phyloP scores from a whole-genome alignment of 1,139 yeast genomes.

The Blastobotrys ciferrii region DNA sequence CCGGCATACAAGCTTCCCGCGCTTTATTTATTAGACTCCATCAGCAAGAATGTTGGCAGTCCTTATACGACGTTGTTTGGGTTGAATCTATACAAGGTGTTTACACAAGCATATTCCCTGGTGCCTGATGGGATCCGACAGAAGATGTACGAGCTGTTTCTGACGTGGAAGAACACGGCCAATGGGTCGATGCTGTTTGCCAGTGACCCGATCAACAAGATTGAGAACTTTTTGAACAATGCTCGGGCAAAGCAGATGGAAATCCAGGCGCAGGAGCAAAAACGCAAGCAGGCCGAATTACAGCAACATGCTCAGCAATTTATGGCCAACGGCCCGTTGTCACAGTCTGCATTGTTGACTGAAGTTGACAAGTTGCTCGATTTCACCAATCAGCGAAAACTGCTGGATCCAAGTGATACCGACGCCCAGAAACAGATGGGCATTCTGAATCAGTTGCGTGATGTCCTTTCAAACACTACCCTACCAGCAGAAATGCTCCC shows the following conservation, averaged over 20 bases:
- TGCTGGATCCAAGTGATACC: slow-evolving; percentile 39
- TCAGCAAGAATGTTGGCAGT: slow-evolving; percentile 84
- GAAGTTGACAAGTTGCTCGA: slow-evolving; percentile 44
- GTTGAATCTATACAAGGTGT: slow-evolving; percentile 61
- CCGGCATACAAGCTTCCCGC: slow-evolving; percentile 85
- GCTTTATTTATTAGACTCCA: slow-evolving; percentile 84
- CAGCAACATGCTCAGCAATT: slow-evolving; percentile 20
- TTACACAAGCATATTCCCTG: slow-evolving; percentile 71
- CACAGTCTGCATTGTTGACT: slow-evolving; percentile 33
- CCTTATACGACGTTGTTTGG: slow-evolving; percentile 82
- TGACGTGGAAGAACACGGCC: slow-evolving; percentile 74
- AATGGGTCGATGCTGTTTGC: slow-evolving; percentile 72
- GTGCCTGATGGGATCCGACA: slow-evolving; percentile 74
- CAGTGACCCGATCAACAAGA: slow-evolving; percentile 62
- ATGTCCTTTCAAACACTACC: slow-evolving; percentile 31
- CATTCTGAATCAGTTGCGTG: slow-evolving; percentile 35
- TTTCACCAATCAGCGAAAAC: slow-evolving; percentile 41
- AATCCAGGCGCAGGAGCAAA: slow-evolving; percentile 23
- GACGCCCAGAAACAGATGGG: slow-evolving; percentile 40
- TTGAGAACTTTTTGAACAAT: slow-evolving; percentile 67
- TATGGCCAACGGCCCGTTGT: slow-evolving; percentile 22
- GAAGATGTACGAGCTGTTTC: slow-evolving; percentile 72
- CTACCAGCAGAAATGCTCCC: slow-evolving; percentile 42
- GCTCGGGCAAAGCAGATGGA: slow-evolving; percentile 45
- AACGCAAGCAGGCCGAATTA: slow-evolving; percentile 15